Conservation (phyloP, 192 early-diverging fungal species). For the Geranomyces michiganensis region DNA sequence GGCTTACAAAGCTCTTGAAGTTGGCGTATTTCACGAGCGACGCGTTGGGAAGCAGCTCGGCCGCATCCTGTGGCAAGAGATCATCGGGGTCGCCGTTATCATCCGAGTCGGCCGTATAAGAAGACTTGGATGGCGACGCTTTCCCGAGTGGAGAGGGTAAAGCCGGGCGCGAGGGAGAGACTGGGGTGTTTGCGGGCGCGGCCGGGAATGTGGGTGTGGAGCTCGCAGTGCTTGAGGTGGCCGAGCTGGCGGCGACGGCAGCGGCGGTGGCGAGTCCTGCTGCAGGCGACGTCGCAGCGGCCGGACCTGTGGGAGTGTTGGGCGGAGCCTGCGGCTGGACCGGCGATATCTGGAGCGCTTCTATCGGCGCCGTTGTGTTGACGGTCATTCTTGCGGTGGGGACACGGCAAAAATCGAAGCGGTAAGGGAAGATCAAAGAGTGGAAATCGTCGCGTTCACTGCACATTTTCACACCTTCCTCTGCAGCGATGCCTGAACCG, state of each 20-base stretch:
- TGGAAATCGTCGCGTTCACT: too few relatives aligned
- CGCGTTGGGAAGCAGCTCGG: neutral
- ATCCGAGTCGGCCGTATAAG: neutral
- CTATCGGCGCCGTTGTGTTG: too few relatives aligned
- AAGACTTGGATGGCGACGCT: neutral
- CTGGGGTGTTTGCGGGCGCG: constrained; percentile 5
- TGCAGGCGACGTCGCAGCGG: too few relatives aligned
- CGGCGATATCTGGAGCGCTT: neutral
- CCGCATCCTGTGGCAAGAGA: neutral
- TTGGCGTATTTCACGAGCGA: constrained; percentile 12
- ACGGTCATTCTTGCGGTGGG: too few relatives aligned
- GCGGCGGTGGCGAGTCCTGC: neutral
- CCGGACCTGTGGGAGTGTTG: neutral
- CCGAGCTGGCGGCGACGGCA: neutral
- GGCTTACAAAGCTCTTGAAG: constrained; percentile 23
- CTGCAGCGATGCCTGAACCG: neutral
- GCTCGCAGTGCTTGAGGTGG: neutral
- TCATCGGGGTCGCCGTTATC: neutral
- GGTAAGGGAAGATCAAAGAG: too few relatives aligned
- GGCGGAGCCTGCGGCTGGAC: neutral
- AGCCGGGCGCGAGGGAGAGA: neutral
- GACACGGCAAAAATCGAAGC: too few relatives aligned
- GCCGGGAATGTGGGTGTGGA: neutral
- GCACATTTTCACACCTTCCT: too few relatives aligned
- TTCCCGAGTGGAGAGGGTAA: neutral